Conservation (phyloP, 805 yeast species). For the Millerozyma miso region DNA sequence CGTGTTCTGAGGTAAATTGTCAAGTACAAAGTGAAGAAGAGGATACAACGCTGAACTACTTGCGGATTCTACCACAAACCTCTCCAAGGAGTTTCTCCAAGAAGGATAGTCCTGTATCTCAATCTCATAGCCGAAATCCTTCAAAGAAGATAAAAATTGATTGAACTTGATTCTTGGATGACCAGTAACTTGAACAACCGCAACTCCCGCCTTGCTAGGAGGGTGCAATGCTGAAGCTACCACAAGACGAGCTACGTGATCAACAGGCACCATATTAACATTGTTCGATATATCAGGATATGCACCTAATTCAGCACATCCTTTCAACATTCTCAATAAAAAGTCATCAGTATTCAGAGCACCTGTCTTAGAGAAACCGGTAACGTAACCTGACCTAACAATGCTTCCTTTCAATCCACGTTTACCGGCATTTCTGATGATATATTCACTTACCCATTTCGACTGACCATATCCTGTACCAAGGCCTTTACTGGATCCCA, state of each 20-base stretch:
- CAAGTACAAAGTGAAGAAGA: slow-evolving; percentile 88
- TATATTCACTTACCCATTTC: slow-evolving; percentile 94
- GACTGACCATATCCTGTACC: slow-evolving; percentile 96
- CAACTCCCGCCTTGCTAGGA: slow-evolving; percentile 46
- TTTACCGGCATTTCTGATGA: slow-evolving; percentile 83
- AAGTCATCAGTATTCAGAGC: slow-evolving; percentile 95
- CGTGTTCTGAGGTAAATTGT: slow-evolving; percentile 83
- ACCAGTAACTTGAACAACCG: slow-evolving; percentile 94
- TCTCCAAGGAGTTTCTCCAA: slow-evolving; percentile 78
- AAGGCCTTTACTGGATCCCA: slow-evolving; percentile 77
- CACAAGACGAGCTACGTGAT: slow-evolving; percentile 91
- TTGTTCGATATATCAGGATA: slow-evolving; percentile 83
- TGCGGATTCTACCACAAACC: slow-evolving; percentile 66
- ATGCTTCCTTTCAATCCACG: slow-evolving; percentile 85
- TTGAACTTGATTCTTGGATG: slow-evolving; percentile 88
- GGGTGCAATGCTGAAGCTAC: slow-evolving; percentile 81
- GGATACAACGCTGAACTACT: slow-evolving; percentile 90
- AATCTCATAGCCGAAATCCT: slow-evolving; percentile 69
- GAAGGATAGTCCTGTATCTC: slow-evolving; percentile 59
- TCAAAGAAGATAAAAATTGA: slow-evolving; percentile 64
- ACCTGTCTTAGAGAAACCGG: slow-evolving; percentile 82
- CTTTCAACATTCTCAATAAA: slow-evolving; percentile 89
- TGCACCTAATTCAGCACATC: slow-evolving; percentile 81
- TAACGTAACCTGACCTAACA: slow-evolving; percentile 93
- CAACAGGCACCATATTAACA: slow-evolving; percentile 96